These are phyloP conservation scores for Coprinopsis cinerea DNA, from an alignment of 768 basidiomycete species.

Conservation along the genomic window DNA sequence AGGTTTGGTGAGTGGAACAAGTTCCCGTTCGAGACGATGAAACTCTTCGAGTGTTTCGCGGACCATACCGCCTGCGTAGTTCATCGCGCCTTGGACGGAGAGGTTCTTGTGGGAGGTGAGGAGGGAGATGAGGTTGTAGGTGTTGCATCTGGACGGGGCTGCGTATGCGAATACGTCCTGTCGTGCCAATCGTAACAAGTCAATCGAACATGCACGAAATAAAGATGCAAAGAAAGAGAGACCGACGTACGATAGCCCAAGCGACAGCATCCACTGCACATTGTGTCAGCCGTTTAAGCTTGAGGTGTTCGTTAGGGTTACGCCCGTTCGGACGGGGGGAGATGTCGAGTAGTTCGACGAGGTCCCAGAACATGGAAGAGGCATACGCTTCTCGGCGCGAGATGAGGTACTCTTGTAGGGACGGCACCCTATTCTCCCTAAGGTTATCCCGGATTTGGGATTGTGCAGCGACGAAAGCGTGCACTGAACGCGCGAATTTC, in stretches of 20 bases:
- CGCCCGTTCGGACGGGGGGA: constrained; percentile 27
- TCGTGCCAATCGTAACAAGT: neutral
- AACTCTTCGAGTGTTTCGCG: constrained; percentile 9
- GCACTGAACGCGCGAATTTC: constrained; percentile 32
- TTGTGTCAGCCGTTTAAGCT: constrained; percentile 29
- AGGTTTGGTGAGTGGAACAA: too few relatives aligned
- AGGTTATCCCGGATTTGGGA: constrained; percentile 21
- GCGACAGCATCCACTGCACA: constrained; percentile 45
- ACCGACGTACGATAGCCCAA: constrained; percentile 21
- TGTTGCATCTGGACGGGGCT: neutral
- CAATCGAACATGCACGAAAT: neutral
- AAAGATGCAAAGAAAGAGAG: too few relatives aligned
- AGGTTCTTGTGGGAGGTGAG: constrained; percentile 6
- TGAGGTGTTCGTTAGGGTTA: constrained; percentile 16
- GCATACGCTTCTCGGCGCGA: constrained; percentile 45
- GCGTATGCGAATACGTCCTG: constrained; percentile 10
- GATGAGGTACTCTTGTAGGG: constrained; percentile 42
- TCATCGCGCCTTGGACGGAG: constrained; percentile 11
- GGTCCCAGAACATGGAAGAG: constrained; percentile 40
- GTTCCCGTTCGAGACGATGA: constrained; percentile 2
- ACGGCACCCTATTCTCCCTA: constrained; percentile 24
- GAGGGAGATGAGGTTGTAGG: constrained; percentile 10
- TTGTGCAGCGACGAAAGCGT: constrained; percentile 31
- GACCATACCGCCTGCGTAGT: constrained; percentile 11
- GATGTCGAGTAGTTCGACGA: constrained; percentile 50